Base-by-base conservation (phyloP, 2,329 filamentous ascomycete species). In the Curvularia verruculosa region DNA sequence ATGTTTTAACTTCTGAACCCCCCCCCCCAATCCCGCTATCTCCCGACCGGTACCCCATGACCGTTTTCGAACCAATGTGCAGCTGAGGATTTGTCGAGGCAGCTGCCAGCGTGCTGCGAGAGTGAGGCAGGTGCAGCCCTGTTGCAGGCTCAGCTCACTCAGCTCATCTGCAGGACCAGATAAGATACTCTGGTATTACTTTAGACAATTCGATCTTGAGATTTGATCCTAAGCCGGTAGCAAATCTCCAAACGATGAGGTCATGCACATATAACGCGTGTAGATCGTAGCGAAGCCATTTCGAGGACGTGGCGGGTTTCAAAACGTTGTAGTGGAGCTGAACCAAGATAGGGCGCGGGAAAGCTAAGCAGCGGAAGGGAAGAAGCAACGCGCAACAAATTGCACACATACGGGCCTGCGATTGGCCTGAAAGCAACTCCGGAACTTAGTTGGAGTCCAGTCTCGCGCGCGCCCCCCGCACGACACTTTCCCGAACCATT, bases 361-460 rank as follows among this genome's bases (percentile, higher is more conserved):
- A 21, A 43, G 40, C 49, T 34, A 36, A 34, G 39, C 36, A 24
- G 18, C 21, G 49, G 28, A 40, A 21, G 34, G 34, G 34, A 36
- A 51, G 43, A 51, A 51, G 49, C 29, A 51, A 51, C n/a, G 36
- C 28, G 28, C 9, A 12, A 43, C 40, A 26, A n/a, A 24, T 36
- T 34, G 39, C 49, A 51, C 39, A 24, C 8, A n/a, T 12, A 19
- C 21, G 7, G 12, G 3, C 23, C 1, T 2, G 2, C 34, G 21
- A 48, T 48, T 49, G 46, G 46, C 18, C 21, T 12, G 19, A 26
- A 5, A 9, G 13, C 2, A 23, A 23, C 6, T 19, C 13, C 37
- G 36, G 15, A 41, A 29, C 18, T 31, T 34, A 31, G 21, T 24
- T 26, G 28, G 28, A 51, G n/a, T n/a, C n/a, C n/a, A n/a, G n/a